Evolutionary conservation across 2,329 filamentous ascomycete genomes (phyloP).

Genomic region (Beauveria scarabaeidicola): DNA sequence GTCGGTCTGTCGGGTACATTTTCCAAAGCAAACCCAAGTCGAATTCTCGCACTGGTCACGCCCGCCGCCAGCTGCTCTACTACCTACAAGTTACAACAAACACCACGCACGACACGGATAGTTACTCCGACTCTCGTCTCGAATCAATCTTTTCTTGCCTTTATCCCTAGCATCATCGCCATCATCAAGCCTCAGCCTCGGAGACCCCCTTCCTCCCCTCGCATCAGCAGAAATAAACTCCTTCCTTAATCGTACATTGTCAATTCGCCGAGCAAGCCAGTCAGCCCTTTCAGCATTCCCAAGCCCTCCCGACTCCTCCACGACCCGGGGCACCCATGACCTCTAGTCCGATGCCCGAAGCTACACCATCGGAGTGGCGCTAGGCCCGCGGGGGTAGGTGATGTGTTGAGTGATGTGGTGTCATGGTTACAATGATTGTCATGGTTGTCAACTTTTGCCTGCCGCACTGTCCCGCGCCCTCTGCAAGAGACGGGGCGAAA

Average conservation of each 20-base stretch:
- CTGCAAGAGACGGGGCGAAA: neutral
- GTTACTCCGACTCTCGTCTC: no score
- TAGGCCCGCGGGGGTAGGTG: slow-evolving; percentile 10
- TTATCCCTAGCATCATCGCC: neutral
- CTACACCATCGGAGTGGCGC: slow-evolving; percentile 9
- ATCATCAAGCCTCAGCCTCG: neutral
- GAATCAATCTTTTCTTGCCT: neutral
- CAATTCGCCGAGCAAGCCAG: neutral
- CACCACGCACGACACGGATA: neutral
- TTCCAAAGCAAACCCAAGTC: neutral
- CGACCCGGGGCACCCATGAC: slow-evolving; percentile 1
- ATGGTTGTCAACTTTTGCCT: neutral
- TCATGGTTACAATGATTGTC: neutral
- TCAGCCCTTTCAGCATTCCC: neutral
- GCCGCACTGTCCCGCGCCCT: neutral
- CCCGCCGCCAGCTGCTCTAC: neutral
- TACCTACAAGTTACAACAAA: neutral
- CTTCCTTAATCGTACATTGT: slow-evolving; percentile 5
- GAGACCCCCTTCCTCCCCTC: neutral
- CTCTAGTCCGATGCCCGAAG: slow-evolving; percentile 3
- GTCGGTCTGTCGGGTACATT: slow-evolving; percentile 5
- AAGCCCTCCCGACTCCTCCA: neutral
- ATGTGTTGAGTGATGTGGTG: neutral
- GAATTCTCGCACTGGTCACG: neutral
- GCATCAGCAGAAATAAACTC: slow-evolving; percentile 1